Percentiles rank a stretch among this genome's conserved stretches.
phyloP scores from a whole-genome alignment of 1,284 basidiomycete species.

The Salmacisia buchloeana region DNA sequence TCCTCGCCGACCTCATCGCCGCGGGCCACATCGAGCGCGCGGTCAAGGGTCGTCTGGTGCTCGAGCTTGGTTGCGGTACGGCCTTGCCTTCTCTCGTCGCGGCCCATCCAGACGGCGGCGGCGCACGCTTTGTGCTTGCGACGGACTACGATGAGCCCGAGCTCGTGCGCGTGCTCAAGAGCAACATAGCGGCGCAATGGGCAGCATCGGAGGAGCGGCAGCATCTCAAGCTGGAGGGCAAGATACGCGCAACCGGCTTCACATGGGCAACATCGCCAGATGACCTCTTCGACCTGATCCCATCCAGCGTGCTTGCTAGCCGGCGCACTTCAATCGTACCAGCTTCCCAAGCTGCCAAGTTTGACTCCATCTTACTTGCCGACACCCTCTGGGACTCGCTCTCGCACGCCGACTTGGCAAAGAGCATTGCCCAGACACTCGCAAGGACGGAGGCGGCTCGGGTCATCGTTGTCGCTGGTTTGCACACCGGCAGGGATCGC shows the following conservation, averaged over 20 bases:
- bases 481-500: constrained; percentile 44
- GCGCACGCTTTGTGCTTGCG: constrained; percentile 12
- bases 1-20: constrained; percentile 38
- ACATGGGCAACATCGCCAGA: constrained; percentile 41
- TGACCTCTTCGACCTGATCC: constrained; percentile 37
- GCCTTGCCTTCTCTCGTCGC: constrained; percentile 39
- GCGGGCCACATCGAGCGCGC: not conserved
- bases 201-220: not conserved
- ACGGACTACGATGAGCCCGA: constrained; percentile 44
- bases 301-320: constrained; percentile 3
- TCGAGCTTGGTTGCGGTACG: constrained; percentile 44
- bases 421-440: constrained; percentile 26
- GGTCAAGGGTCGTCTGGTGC: constrained; percentile 22
- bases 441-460: constrained; percentile 16
- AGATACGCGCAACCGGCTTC: constrained; percentile 31
- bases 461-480: constrained; percentile 40
- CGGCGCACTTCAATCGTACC: not conserved
- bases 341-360: constrained; percentile 8
- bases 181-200: constrained; percentile 27
- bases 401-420: constrained; percentile 39
- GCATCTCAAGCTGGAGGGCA: not conserved
- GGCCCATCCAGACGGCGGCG: constrained; percentile 10
- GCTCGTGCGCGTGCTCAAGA: constrained; percentile 36
- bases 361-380: constrained; percentile 40
- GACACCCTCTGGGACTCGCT: constrained; percentile 48